phyloP scores from a whole-genome alignment of 192 early-diverging fungal species.

The Backusella tuberculispora region DNA sequence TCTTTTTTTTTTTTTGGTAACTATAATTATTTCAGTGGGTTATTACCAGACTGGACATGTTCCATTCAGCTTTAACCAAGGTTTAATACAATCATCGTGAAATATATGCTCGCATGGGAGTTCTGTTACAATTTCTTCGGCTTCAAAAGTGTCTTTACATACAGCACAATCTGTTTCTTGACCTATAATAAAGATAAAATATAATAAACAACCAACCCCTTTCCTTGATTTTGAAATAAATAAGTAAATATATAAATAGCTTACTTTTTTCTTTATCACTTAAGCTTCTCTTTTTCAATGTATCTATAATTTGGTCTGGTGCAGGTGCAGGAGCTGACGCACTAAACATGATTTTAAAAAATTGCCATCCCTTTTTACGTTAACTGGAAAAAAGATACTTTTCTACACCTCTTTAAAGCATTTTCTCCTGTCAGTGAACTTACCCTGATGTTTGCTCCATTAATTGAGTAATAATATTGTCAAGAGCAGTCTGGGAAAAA shows the following conservation, averaged over 20 bases:
- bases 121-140: slow-evolving; percentile 64
- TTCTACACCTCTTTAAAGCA: not conserved
- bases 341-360: slow-evolving; percentile 34
- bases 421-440: not conserved
- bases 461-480: slow-evolving; percentile 87
- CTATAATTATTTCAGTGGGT: not conserved
- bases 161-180: slow-evolving; percentile 80
- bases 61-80: slow-evolving; percentile 93
- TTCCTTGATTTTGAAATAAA: not conserved
- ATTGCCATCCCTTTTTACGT: not conserved
- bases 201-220: not conserved
- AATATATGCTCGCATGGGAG: slow-evolving; percentile 90
- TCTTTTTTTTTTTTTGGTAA: not conserved
- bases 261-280: slow-evolving; percentile 53
- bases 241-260: not conserved
- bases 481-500: slow-evolving; percentile 80
- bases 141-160: slow-evolving; percentile 87
- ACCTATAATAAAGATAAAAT: slow-evolving; percentile 34
- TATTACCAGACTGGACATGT: slow-evolving; percentile 90
- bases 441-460: slow-evolving; percentile 74
- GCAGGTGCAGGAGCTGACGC: slow-evolving; percentile 83
- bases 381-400: not conserved
- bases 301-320: slow-evolving; percentile 73
- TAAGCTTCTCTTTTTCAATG: slow-evolving; percentile 61
- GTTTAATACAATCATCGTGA: slow-evolving; percentile 86